Evolutionary conservation across 768 basidiomycete genomes (phyloP).

Genomic region (Sarcomyxa edulis): DNA sequence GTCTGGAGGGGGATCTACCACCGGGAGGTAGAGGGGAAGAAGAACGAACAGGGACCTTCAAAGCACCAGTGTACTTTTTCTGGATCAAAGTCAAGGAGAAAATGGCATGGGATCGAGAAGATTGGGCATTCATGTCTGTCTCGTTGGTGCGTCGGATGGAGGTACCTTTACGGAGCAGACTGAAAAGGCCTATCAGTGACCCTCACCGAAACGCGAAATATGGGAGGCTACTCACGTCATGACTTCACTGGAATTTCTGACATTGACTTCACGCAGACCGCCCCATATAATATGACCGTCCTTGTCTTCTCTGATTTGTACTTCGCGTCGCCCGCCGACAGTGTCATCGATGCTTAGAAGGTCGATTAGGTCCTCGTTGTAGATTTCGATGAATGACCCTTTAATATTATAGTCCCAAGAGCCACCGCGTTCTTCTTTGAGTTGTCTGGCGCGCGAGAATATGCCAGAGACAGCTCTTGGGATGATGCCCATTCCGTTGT

Average conservation of each 20-base stretch:
- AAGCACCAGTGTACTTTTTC: constrained; percentile 75
- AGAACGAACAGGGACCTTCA: constrained; percentile 65
- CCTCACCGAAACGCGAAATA: constrained; percentile 7
- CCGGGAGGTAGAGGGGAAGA: constrained; percentile 71
- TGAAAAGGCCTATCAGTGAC: constrained; percentile 26
- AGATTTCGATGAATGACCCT: constrained; percentile 95
- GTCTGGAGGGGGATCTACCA: constrained; percentile 71
- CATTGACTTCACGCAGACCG: constrained; percentile 87
- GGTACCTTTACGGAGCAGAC: constrained; percentile 85
- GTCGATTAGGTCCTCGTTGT: constrained; percentile 99
- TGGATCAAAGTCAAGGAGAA: constrained; percentile 94
- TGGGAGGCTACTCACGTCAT: constrained; percentile 69
- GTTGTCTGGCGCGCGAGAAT: constrained; percentile 71
- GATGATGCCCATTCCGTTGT: constrained; percentile 90
- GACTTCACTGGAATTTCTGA: constrained; percentile 81
- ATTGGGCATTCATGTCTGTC: constrained; percentile 98
- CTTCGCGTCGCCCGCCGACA: constrained; percentile 67
- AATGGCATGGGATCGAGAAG: constrained; percentile 97
- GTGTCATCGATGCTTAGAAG: constrained; percentile 73
- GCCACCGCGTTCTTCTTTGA: constrained; percentile 69
- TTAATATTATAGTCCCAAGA: constrained; percentile 79
- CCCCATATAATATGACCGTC: constrained; percentile 97
- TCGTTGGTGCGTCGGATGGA: constrained; percentile 91
- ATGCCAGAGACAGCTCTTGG: constrained; percentile 90
- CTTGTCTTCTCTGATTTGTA: constrained; percentile 96